A percentile compares a stretch with the other conserved stretches of the same genome.
Evolutionary conservation across 2,329 filamentous ascomycete genomes (phyloP).

Genomic region (Penicillium freii): DNA sequence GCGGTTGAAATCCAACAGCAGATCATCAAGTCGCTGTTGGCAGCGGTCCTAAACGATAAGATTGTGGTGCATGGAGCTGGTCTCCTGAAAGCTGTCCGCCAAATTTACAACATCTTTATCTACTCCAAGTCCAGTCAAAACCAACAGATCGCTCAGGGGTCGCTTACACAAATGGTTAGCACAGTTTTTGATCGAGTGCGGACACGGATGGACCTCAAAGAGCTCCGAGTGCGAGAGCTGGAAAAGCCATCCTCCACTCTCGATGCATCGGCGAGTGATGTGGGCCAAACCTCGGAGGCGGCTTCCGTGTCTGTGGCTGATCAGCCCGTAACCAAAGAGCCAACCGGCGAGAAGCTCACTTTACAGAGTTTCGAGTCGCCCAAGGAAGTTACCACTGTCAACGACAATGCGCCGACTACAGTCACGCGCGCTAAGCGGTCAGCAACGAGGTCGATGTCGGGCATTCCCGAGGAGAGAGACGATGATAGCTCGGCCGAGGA

Average conservation of each 20-base stretch:
- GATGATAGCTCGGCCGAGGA: conserved; percentile 50
- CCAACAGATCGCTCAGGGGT: conserved; percentile 95
- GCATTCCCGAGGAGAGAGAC: conserved; percentile 40
- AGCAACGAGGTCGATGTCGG: conserved; percentile 45
- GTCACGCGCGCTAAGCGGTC: conserved; percentile 59
- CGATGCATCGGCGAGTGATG: conserved; percentile 44
- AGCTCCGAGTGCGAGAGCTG: conserved; percentile 60
- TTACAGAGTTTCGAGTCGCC: conserved; percentile 67
- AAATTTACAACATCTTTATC: conserved; percentile 98
- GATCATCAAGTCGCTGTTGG: conserved; percentile 94
- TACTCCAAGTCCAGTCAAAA: conserved; percentile 91
- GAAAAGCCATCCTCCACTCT: conserved; percentile 37
- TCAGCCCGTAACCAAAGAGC: conserved; percentile 53
- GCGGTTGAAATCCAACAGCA: conserved; percentile 90
- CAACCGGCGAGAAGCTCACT: conserved; percentile 58
- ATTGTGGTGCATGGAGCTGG: conserved; percentile 97
- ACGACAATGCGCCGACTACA: conserved; percentile 66
- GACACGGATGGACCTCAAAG: conserved; percentile 79
- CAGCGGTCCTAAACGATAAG: conserved; percentile 96
- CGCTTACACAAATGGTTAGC: conserved; percentile 96
- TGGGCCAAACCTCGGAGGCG: conserved; percentile 47
- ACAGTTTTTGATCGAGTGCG: conserved; percentile 97
- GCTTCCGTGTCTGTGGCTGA: conserved; percentile 37
- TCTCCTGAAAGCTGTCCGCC: conserved; percentile 89
- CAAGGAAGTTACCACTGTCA: conserved; percentile 65